A percentile compares a stretch with the other conserved stretches of the same genome.
These are phyloP conservation scores for Penicillium decumbens DNA, from an alignment of 2,329 filamentous ascomycete genomes.

Conservation along the genomic window DNA sequence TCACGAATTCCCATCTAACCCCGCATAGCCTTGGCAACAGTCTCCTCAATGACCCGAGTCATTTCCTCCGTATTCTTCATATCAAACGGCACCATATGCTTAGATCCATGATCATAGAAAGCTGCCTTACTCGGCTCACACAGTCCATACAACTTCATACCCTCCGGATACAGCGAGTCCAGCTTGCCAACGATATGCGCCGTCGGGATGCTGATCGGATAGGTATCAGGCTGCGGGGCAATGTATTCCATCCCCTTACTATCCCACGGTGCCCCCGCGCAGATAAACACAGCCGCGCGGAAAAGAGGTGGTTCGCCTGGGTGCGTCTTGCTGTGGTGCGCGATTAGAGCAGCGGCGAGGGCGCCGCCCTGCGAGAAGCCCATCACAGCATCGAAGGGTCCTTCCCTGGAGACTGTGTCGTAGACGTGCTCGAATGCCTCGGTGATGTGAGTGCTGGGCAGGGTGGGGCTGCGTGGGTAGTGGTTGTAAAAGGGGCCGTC, in stretches of 20 bases:
- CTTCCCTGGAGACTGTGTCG: slow-evolving; percentile 20
- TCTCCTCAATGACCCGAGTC: slow-evolving; percentile 24
- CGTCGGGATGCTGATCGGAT: slow-evolving; percentile 34
- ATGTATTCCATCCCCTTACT: slow-evolving; percentile 19
- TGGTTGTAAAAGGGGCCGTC: slow-evolving; percentile 33
- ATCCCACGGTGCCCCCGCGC: slow-evolving; percentile 26
- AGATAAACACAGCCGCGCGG: slow-evolving; percentile 31
- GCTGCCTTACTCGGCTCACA: slow-evolving; percentile 31
- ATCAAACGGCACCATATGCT: slow-evolving; percentile 35
- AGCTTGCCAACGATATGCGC: slow-evolving; percentile 38
- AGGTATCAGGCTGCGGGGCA: slow-evolving; percentile 10
- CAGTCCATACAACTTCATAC: slow-evolving; percentile 30
- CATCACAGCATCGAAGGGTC: slow-evolving; percentile 33
- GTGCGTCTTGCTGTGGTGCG: slow-evolving; percentile 21
- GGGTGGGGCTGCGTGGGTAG: slow-evolving; percentile 20
- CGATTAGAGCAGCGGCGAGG: slow-evolving; percentile 25
- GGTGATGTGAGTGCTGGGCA: slow-evolving; percentile 22
- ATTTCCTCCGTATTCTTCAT: slow-evolving; percentile 27
- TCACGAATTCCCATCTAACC: slow-evolving; percentile 1
- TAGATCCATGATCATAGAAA: slow-evolving; percentile 37
- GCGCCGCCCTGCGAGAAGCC: slow-evolving; percentile 33
- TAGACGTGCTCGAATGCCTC: slow-evolving; percentile 27
- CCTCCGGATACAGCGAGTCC: slow-evolving; percentile 30
- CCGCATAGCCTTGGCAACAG: slow-evolving; percentile 21
- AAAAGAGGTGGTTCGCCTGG: slow-evolving; percentile 23